These are phyloP conservation scores for Rhizopogon rudus DNA, from an alignment of 768 basidiomycete genomes.

Conservation along the genomic window DNA sequence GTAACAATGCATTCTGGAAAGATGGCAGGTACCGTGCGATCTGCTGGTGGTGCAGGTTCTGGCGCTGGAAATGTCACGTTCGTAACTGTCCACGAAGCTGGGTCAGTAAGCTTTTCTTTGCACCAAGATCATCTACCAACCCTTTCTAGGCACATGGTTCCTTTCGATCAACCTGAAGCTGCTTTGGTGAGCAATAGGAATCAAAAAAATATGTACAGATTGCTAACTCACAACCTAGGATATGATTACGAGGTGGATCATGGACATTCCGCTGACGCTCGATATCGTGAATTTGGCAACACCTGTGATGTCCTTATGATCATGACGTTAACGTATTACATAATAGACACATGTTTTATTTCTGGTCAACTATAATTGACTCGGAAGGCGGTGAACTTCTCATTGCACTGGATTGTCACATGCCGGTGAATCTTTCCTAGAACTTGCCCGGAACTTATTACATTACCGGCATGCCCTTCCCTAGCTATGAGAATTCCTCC, in stretches of 20 bases:
- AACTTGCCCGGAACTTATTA: no score
- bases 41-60: slow-evolving; percentile 57
- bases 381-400: background rate
- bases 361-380: no score
- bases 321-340: background rate
- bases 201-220: background rate
- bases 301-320: background rate
- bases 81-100: slow-evolving; percentile 73
- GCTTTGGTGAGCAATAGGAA: slow-evolving; percentile 52
- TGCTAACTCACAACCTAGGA: slow-evolving; percentile 34
- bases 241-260: slow-evolving; percentile 55
- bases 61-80: slow-evolving; percentile 85
- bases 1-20: slow-evolving; percentile 45
- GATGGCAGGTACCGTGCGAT: slow-evolving; percentile 62
- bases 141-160: slow-evolving; percentile 74
- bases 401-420: background rate
- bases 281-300: background rate
- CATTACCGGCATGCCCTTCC: no score
- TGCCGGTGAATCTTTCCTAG: no score
- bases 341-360: no score
- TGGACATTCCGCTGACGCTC: slow-evolving; percentile 41
- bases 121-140: background rate
- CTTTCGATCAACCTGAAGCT: slow-evolving; percentile 85
- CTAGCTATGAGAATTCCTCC: background rate
- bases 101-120: slow-evolving; percentile 41